Base-by-base conservation (phyloP, 2,329 filamentous ascomycete species). In the Penicillium sp. region DNA sequence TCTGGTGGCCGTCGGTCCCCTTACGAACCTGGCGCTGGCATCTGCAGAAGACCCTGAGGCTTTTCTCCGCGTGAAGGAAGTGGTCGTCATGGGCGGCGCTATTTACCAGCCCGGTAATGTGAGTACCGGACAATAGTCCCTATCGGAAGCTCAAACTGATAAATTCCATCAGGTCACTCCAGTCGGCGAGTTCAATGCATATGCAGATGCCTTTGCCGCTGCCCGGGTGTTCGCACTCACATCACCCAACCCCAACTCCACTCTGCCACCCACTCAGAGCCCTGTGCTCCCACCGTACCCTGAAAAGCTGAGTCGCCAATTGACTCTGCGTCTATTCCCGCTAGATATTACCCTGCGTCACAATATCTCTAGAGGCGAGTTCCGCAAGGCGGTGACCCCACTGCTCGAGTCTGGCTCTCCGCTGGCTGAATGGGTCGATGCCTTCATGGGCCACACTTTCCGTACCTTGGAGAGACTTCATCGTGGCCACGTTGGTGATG, bases 31-130 rank as follows among this genome's bases (percentile, higher is more conserved):
- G 28, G 94, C 94, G 1, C 74, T 95, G 24, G 94, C 94, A 3
- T 92, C 94, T 2, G 86, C 90, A 13, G 85, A 90, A 65, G 93
- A 97, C 62, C 87, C 92, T 0, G 90, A 93, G 71, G 87, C 91
- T 0, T 96, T 99, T 71, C 79, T 99, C 50, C 85, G 85, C 41
- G 89, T 86, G 45, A 95, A 95, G 71, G 91, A 97, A 72, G 82
- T 99, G 3, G 87, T 96, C 4, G 89, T 96, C 43, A 99, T 99
- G 94, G 94, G 93, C 53, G 94, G 94, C 54, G 86, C 89, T 23
- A 82, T 99, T 49, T 80, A 88, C 53, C 76, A 85, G 42, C 81
- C 85, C 46, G 94, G 94, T 62, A 99, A 99, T 71, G 85, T 89
- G 66, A 86, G 85, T 42, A 34, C n/a, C 23, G 33, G 6, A 3